A percentile compares a stretch with the other conserved stretches of the same genome.
These are phyloP conservation scores for Backusella westeae DNA, from an alignment of 192 early-diverging fungal species.

Conservation along the genomic window DNA sequence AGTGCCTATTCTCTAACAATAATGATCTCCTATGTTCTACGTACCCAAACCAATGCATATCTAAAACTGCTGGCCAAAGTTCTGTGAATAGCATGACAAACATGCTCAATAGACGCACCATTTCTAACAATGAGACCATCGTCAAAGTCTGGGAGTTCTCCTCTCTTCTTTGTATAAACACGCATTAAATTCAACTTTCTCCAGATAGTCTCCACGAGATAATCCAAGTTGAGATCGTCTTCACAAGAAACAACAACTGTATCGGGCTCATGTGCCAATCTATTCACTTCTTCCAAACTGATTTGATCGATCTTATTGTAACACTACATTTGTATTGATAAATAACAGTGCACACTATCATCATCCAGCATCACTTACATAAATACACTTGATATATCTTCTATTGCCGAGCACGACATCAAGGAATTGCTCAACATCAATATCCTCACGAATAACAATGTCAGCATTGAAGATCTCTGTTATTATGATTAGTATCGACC, in stretches of 20 bases:
- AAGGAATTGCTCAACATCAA: constrained; percentile 95
- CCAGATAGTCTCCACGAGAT: constrained; percentile 90
- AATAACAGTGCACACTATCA: background rate
- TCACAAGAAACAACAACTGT: constrained; percentile 92
- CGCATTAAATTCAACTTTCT: constrained; percentile 82
- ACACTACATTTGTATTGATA: constrained; percentile 37
- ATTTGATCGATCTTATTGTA: constrained; percentile 99
- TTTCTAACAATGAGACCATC: constrained; percentile 87
- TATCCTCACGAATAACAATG: constrained; percentile 94
- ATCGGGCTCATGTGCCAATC: constrained; percentile 83
- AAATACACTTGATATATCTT: constrained; percentile 94
- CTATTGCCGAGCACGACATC: constrained; percentile 98
- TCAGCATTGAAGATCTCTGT: constrained; percentile 94
- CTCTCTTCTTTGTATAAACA: constrained; percentile 95
- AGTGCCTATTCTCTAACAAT: background rate
- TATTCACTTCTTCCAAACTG: constrained; percentile 92
- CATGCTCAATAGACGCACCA: constrained; percentile 79
- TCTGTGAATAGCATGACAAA: constrained; percentile 89
- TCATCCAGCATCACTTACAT: constrained; percentile 52
- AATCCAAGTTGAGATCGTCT: constrained; percentile 88
- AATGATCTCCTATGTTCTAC: background rate
- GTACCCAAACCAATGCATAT: constrained; percentile 94
- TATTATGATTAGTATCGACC: background rate
- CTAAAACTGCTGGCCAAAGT: constrained; percentile 82
- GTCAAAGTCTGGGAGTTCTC: constrained; percentile 92